Conservation (phyloP, 129 eudicot species). For the Silybum marianum region DNA sequence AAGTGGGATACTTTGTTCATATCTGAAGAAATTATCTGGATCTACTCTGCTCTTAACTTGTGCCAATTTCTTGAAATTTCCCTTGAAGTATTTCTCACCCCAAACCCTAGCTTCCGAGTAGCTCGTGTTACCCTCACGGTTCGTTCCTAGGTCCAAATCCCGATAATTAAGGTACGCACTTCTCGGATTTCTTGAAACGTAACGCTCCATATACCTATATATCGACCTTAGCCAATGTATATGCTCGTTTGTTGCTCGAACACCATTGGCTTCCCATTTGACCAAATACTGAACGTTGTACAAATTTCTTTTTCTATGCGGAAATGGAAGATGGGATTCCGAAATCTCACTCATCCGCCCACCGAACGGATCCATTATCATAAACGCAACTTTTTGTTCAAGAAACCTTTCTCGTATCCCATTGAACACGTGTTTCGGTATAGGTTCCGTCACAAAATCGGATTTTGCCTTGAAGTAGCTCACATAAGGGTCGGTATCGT, state of each 20-base stretch:
- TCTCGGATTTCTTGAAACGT: conserved; percentile 56
- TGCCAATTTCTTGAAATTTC: conserved; percentile 55
- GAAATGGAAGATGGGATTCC: conserved; percentile 52
- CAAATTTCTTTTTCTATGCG: conserved; percentile 55
- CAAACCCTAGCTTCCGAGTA: conserved; percentile 46
- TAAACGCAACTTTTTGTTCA: conserved; percentile 35
- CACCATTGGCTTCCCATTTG: conserved; percentile 46
- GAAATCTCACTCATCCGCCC: conserved; percentile 55
- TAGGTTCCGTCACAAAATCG: conserved; percentile 48
- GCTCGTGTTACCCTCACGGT: conserved; percentile 28
- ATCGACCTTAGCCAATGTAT: conserved; percentile 46
- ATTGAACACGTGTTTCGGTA: conserved; percentile 42
- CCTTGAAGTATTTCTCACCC: conserved; percentile 56
- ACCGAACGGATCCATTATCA: conserved; percentile 58
- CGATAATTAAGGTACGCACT: conserved; percentile 47
- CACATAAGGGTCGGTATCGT: conserved; percentile 37
- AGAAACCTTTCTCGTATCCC: conserved; percentile 36
- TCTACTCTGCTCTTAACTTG: conserved; percentile 46
- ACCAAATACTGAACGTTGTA: conserved; percentile 49
- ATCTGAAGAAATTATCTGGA: conserved; percentile 45
- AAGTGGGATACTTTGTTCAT: conserved; percentile 57
- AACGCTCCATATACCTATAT: conserved; percentile 37
- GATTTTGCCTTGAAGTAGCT: conserved; percentile 54
- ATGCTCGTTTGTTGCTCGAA: conserved; percentile 28
- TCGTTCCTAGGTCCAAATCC: conserved; percentile 53